Conservation (phyloP, 192 early-diverging fungal species). For the Coemansia sp. region DNA sequence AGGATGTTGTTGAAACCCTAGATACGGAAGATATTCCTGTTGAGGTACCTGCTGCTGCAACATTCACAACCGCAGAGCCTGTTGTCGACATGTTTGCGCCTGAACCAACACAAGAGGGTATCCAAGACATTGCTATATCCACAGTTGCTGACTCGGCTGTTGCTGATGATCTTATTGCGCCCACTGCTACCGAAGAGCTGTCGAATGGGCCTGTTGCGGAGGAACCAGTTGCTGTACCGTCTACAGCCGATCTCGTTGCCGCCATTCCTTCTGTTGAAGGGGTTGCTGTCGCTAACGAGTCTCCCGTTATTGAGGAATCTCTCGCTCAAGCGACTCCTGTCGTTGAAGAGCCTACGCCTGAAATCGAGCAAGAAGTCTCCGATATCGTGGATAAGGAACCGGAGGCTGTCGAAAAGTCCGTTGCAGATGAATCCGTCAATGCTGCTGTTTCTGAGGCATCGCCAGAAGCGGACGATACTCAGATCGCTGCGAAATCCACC, state of each 20-base stretch:
- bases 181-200: neutral
- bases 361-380: neutral
- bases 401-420: neutral
- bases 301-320: neutral
- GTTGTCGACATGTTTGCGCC: neutral
- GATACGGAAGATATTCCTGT: neutral
- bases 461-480: neutral
- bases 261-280: neutral
- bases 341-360: neutral
- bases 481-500: neutral
- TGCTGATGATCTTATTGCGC: neutral
- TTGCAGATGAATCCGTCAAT: slow-evolving; percentile 1
- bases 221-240: neutral
- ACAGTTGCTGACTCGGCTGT: neutral
- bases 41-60: neutral
- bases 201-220: neutral
- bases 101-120: slow-evolving; percentile 1
- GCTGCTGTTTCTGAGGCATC: slow-evolving; percentile 11
- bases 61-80: neutral
- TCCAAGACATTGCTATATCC: neutral
- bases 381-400: neutral
- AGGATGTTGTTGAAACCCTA: no score
- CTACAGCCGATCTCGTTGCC: neutral
- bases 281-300: neutral
- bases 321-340: neutral